Base-by-base conservation (phyloP, 257 asterid species). In the Solanum infundibuliforme region DNA sequence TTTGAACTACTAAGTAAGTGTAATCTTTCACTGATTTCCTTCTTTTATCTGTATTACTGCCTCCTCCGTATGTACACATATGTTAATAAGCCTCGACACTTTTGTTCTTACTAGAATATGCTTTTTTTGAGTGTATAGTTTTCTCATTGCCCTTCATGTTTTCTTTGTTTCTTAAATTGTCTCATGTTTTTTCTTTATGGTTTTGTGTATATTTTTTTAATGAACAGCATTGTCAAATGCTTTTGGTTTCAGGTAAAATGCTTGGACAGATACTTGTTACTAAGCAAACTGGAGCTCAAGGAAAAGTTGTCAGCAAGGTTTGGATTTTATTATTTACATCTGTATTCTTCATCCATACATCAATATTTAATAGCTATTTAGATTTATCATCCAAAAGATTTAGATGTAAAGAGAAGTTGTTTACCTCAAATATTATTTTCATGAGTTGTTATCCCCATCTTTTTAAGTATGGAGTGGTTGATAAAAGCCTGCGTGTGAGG, bases 241-340 rank as follows among this genome's bases (percentile, higher is more conserved):
- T 18, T 85, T 88, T 76, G 84, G 52, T 89, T 90, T 88, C 95
- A 97, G 99, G 96, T 88, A 93, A 96, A 92, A 97, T 96, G 99
- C 98, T 97, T 36, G 99, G 98, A 48, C 96, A 95, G 88, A 88
- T 94, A 90, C 99, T 97, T 91, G 99, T 97, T 87, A 97, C 99
- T 18, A 96, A 97, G 87, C 99, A 97, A 93, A 93, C 96, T 86
- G 99, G 99, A 81, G 91, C 98, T 84, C 96, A 96, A 89, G 99
- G 99, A 88, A 96, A 94, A 92, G 83, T 96, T 91, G 99, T 97
- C 93, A 95, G 99, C 98, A 97, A 96, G 99, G 99, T 97, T 83
- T 93, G 62, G 86, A 68, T 18, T 18, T 38, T 69, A 6, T 25
- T 35, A 74, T 34, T 66, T 32, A 12, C 11, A 27, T 79, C 23